Evolutionary conservation across 192 early-diverging fungal species (phyloP).

Genomic region (Linnemannia hyalina): DNA sequence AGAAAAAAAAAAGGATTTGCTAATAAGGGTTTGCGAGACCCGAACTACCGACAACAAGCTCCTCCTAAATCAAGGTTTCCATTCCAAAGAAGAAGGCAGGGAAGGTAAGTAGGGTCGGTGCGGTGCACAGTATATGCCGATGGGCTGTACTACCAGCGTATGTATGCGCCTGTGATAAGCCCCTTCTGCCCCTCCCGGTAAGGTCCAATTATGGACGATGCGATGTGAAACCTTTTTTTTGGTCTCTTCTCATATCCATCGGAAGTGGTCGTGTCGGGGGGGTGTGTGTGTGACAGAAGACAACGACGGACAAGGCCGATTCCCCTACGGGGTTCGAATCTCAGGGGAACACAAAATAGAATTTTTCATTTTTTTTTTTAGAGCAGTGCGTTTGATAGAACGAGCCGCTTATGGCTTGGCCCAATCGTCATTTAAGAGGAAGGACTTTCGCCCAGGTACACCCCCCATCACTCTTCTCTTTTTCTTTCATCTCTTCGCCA

Average conservation of each 20-base stretch:
- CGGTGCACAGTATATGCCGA: background rate
- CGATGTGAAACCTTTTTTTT: background rate
- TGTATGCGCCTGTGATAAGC: background rate
- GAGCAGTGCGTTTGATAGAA: background rate
- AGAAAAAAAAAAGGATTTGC: background rate
- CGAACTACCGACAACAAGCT: background rate
- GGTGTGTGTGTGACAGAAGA: background rate
- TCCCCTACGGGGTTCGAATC: background rate
- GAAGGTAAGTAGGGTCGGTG: background rate
- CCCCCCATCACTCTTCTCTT: too few species aligned
- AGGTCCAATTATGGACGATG: background rate
- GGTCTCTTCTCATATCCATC: background rate
- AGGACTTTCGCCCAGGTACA: too few species aligned
- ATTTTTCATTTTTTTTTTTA: too few species aligned
- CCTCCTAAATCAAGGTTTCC: background rate
- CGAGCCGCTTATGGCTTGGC: background rate
- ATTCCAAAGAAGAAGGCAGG: background rate
- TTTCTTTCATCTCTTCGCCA: too few species aligned
- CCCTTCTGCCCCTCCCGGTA: background rate
- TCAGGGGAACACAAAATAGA: background rate
- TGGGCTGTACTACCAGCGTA: background rate
- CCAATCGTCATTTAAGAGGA: background rate
- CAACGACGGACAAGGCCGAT: background rate
- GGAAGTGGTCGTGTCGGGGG: background rate
- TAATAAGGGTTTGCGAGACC: background rate